A percentile compares a stretch with the other conserved stretches of the same genome.
Conservation (phyloP, 371 early-diverging fungal genomes). For the Dinochytrium kinnereticum region DNA sequence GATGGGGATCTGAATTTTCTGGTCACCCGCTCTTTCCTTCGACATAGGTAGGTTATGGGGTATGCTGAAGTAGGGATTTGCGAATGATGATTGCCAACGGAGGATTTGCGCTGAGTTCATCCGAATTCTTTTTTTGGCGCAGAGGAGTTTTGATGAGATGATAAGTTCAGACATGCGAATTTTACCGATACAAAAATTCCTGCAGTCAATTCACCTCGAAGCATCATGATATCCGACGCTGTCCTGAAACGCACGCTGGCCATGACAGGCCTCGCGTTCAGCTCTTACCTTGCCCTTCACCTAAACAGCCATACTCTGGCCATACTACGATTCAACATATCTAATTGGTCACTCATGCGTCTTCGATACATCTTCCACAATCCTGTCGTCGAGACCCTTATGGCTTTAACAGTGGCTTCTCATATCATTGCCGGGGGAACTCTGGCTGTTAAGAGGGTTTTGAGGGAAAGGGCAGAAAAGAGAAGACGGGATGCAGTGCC, state of each 20-base stretch:
- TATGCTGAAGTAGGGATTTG: too few relatives aligned
- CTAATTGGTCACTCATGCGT: neutral
- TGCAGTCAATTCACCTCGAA: neutral
- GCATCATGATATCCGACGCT: neutral
- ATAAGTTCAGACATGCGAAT: too few relatives aligned
- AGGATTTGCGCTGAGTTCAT: too few relatives aligned
- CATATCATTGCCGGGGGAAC: neutral
- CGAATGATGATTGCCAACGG: too few relatives aligned
- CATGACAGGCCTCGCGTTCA: neutral
- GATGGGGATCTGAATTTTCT: too few relatives aligned
- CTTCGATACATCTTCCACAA: neutral
- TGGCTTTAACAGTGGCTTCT: neutral
- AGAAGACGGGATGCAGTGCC: constrained; percentile 1
- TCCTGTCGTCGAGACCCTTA: neutral
- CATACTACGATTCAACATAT: neutral
- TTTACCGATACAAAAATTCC: neutral
- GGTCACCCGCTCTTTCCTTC: too few relatives aligned
- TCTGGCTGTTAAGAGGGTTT: neutral
- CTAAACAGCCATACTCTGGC: constrained; percentile 6
- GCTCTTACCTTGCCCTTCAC: neutral
- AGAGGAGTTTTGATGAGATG: too few relatives aligned
- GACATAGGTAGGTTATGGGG: too few relatives aligned
- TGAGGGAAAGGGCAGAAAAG: neutral
- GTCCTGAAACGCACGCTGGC: neutral
- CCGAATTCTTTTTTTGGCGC: too few relatives aligned